These are phyloP conservation scores for Aspergillus versicolor DNA, from an alignment of 2,329 filamentous ascomycete species.

Conservation along the genomic window DNA sequence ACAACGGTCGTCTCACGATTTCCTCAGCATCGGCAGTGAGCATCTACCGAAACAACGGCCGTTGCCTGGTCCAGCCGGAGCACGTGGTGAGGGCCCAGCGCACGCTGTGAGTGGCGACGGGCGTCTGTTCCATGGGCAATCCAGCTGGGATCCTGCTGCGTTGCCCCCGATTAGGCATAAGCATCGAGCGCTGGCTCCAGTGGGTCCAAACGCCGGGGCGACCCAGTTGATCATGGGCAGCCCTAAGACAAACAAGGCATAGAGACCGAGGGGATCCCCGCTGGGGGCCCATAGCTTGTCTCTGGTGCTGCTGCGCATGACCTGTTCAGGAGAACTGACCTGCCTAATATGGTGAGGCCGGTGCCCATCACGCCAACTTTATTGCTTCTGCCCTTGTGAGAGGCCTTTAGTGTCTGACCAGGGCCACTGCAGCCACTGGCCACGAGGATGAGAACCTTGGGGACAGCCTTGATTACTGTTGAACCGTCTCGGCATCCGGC, in stretches of 20 bases:
- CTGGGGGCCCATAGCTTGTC: background rate
- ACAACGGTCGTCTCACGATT: background rate
- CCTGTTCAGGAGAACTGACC: background rate
- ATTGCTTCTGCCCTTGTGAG: background rate
- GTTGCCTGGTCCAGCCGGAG: background rate
- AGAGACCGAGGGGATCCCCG: background rate
- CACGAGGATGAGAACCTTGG: background rate
- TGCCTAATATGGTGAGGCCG: background rate
- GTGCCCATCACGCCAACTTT: background rate
- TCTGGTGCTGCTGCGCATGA: too few species aligned
- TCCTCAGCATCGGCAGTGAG: background rate
- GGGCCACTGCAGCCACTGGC: too few species aligned
- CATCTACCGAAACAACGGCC: background rate
- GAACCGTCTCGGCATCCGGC: too few species aligned
- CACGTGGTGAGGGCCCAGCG: background rate
- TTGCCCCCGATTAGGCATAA: constrained; percentile 7
- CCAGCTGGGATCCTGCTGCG: background rate
- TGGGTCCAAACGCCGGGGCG: background rate
- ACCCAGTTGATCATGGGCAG: background rate
- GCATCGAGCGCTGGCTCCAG: background rate
- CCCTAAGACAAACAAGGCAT: background rate
- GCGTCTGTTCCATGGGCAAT: background rate
- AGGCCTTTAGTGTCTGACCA: background rate
- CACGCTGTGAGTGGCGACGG: background rate
- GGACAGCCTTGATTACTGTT: too few species aligned